Percentiles rank a stretch among this genome's conserved stretches.
Conservation (phyloP, 2,329 filamentous ascomycete species). For the Cryphonectria nitschkei region DNA sequence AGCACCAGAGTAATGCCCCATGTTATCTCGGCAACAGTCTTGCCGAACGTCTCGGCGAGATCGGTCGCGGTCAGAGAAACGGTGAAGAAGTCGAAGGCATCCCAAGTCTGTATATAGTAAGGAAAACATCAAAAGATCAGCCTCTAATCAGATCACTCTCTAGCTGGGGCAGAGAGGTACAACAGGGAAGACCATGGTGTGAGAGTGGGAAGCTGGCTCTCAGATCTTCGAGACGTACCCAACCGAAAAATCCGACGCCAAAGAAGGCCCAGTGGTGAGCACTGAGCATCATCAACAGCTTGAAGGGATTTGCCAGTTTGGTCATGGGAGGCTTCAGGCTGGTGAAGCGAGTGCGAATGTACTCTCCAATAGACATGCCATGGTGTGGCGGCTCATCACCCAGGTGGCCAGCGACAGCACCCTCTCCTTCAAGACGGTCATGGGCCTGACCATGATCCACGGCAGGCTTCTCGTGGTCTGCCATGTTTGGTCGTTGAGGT, state of each 20-base stretch:
- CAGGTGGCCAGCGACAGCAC: slow-evolving; percentile 6
- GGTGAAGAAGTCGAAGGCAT: slow-evolving; percentile 70
- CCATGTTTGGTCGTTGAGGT: slow-evolving; percentile 4
- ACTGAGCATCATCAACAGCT: slow-evolving; percentile 52
- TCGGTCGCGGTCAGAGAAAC: slow-evolving; percentile 62
- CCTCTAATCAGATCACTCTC: not conserved
- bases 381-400: slow-evolving; percentile 48
- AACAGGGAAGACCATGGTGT: not conserved
- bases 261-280: slow-evolving; percentile 60
- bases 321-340: slow-evolving; percentile 61
- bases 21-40: slow-evolving; percentile 60
- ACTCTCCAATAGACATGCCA: slow-evolving; percentile 52
- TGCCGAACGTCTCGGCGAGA: slow-evolving; percentile 56
- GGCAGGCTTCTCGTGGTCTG: slow-evolving; percentile 27
- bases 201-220: not conserved
- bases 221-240: slow-evolving; percentile 45
- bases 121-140: slow-evolving; percentile 4
- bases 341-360: slow-evolving; percentile 56
- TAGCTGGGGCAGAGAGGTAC: not conserved
- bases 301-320: slow-evolving; percentile 57
- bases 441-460: slow-evolving; percentile 13
- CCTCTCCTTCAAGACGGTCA: not conserved
- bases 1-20: slow-evolving; percentile 68
- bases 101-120: slow-evolving; percentile 53
- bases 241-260: slow-evolving; percentile 57